Evolutionary conservation across 2,329 filamentous ascomycete genomes (phyloP).

Genomic region (Alternaria brassicae): DNA sequence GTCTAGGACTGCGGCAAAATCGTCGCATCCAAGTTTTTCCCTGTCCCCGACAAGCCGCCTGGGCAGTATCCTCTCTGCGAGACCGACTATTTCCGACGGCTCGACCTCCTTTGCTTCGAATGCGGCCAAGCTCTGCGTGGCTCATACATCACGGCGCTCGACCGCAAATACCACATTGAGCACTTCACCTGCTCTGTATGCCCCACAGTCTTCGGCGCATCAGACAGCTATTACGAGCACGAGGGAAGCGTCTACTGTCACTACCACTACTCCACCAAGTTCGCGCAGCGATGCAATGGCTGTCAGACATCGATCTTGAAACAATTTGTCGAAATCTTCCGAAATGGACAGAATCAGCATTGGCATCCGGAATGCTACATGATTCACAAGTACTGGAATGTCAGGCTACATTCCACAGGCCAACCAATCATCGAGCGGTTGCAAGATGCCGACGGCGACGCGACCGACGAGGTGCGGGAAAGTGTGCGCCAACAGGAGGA

Average conservation of each 20-base stretch:
- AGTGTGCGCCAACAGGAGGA: constrained; percentile 86
- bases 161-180: constrained; percentile 96
- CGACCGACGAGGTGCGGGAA: constrained; percentile 73
- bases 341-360: constrained; percentile 97
- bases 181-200: constrained; percentile 99
- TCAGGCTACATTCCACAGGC: constrained; percentile 68
- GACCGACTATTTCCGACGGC: constrained; percentile 91
- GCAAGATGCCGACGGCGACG: constrained; percentile 57
- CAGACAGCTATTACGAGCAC: constrained; percentile 99
- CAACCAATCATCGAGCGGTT: constrained; percentile 49
- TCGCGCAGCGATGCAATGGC: constrained; percentile 94
- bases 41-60: constrained; percentile 88
- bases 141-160: constrained; percentile 96
- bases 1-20: constrained; percentile 91
- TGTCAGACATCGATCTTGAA: constrained; percentile 97
- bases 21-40: constrained; percentile 98
- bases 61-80: constrained; percentile 95
- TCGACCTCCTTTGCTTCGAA: constrained; percentile 88
- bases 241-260: constrained; percentile 97
- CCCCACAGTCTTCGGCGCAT: constrained; percentile 95
- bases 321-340: constrained; percentile 98
- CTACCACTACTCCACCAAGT: constrained; percentile 97
- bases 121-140: constrained; percentile 92
- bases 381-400: constrained; percentile 99
- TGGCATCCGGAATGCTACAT: constrained; percentile 99